Conservation (phyloP, 129 eudicot genomes). For the Escallonia rubra region DNA sequence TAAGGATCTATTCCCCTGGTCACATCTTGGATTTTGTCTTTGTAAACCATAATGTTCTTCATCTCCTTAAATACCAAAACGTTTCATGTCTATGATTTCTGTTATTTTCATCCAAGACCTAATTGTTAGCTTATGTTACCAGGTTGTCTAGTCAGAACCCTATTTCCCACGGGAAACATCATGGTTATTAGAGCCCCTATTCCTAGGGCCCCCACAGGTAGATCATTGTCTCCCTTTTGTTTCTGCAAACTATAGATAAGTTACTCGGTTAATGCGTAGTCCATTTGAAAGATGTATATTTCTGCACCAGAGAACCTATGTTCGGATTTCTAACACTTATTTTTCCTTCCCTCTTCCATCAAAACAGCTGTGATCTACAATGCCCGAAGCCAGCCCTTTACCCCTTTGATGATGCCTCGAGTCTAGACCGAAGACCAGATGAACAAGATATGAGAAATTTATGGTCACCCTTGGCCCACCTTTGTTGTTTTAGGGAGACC, state of each 20-base stretch:
- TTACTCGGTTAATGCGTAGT: background rate
- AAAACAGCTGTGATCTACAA: slow-evolving; percentile 46
- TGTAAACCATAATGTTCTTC: background rate
- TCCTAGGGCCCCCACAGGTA: slow-evolving; percentile 18
- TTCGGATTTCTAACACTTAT: slow-evolving; percentile 20
- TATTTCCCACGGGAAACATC: slow-evolving; percentile 49
- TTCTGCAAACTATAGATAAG: background rate
- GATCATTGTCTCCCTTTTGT: slow-evolving; percentile 8
- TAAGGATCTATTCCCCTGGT: slow-evolving; percentile 14
- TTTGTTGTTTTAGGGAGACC: slow-evolving; percentile 20
- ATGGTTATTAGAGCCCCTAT: slow-evolving; percentile 37
- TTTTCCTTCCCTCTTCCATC: slow-evolving; percentile 28
- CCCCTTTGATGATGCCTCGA: slow-evolving; percentile 43
- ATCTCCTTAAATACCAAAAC: background rate
- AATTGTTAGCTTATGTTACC: slow-evolving; percentile 9
- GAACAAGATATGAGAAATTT: slow-evolving; percentile 34
- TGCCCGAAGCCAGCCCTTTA: slow-evolving; percentile 44
- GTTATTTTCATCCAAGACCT: slow-evolving; percentile 4
- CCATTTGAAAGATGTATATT: background rate
- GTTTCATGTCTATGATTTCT: background rate
- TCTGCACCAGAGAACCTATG: slow-evolving; percentile 9
- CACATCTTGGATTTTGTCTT: background rate
- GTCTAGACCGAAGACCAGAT: slow-evolving; percentile 51
- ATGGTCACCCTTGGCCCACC: slow-evolving; percentile 32
- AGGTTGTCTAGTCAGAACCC: slow-evolving; percentile 46